A percentile compares a stretch with the other conserved stretches of the same genome.
Conservation (phyloP, 2,329 filamentous ascomycete species). For the Chaetomiaceae sp. region DNA sequence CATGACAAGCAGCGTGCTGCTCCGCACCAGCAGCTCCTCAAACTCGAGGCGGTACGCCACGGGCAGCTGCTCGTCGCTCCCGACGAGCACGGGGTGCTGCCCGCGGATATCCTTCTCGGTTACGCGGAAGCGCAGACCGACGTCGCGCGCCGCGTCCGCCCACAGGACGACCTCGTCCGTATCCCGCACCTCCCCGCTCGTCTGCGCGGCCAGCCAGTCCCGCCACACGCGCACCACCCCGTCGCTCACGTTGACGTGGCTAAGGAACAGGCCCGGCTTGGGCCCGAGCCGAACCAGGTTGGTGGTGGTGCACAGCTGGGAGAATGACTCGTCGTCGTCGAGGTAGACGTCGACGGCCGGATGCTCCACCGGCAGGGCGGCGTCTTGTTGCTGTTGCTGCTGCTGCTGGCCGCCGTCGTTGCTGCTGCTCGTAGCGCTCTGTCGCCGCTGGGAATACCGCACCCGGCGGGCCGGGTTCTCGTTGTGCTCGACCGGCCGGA, state of each 20-base stretch:
- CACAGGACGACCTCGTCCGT: slow-evolving; percentile 52
- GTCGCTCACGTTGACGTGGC: slow-evolving; percentile 61
- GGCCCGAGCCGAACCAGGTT: slow-evolving; percentile 65
- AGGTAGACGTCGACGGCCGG: slow-evolving; percentile 59
- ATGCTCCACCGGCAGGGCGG: slow-evolving; percentile 26
- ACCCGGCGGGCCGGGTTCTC: slow-evolving; percentile 36
- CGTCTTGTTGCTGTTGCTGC: not conserved
- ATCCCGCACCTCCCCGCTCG: slow-evolving; percentile 27
- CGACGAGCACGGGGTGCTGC: slow-evolving; percentile 50
- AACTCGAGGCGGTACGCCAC: slow-evolving; percentile 68
- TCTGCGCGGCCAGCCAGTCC: slow-evolving; percentile 57
- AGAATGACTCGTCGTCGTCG: slow-evolving; percentile 67
- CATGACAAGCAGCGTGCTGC: slow-evolving; percentile 57
- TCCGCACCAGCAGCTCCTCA: slow-evolving; percentile 64
- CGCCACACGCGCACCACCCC: slow-evolving; percentile 67
- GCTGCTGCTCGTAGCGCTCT: not conserved
- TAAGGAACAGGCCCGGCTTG: slow-evolving; percentile 56
- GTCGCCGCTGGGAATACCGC: slow-evolving; percentile 31
- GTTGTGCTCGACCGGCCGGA: slow-evolving; percentile 58
- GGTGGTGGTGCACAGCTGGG: slow-evolving; percentile 64
- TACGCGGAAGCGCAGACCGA: slow-evolving; percentile 66
- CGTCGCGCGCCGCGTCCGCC: slow-evolving; percentile 57
- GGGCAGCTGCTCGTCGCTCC: slow-evolving; percentile 57
- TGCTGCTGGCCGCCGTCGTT: slow-evolving; percentile 5
- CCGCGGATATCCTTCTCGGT: slow-evolving; percentile 38